These are phyloP conservation scores for Trichomonascaceae sp. DNA, from an alignment of 1,139 yeast genomes.

Conservation along the genomic window DNA sequence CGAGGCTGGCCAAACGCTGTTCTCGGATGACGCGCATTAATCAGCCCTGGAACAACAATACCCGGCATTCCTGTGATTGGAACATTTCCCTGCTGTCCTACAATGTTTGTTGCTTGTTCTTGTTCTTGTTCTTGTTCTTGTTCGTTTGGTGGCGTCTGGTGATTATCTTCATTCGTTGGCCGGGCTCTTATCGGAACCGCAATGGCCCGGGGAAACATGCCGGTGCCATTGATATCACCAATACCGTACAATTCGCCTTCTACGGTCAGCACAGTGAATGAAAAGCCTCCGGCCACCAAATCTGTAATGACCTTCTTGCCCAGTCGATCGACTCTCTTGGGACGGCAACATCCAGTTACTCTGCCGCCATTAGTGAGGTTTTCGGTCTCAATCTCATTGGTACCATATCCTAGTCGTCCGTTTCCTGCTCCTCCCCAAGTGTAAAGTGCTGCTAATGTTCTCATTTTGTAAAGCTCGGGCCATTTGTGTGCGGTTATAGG, in stretches of 20 bases:
- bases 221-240: conserved; percentile 10
- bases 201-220: background rate
- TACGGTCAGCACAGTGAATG: conserved; percentile 40
- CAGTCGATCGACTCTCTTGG: conserved; percentile 20
- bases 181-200: too few species aligned
- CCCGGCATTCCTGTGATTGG: too few species aligned
- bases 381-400: background rate
- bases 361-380: conserved; percentile 6
- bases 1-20: background rate
- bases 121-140: too few species aligned
- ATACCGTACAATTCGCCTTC: conserved; percentile 16
- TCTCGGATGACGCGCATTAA: background rate
- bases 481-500: conserved; percentile 25
- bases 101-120: background rate
- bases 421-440: conserved; percentile 51
- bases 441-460: conserved; percentile 35
- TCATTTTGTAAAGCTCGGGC: conserved; percentile 35
- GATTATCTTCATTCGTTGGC: too few species aligned
- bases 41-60: too few species aligned
- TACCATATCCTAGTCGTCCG: conserved; percentile 44
- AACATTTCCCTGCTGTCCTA: background rate
- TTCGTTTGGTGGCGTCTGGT: too few species aligned
- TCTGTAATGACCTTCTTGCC: conserved; percentile 35
- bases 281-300: conserved; percentile 53
- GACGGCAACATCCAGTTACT: conserved; percentile 8